Evolutionary conservation across 2,329 filamentous ascomycete species (phyloP).

Genomic region (Colletotrichum caudatum): DNA sequence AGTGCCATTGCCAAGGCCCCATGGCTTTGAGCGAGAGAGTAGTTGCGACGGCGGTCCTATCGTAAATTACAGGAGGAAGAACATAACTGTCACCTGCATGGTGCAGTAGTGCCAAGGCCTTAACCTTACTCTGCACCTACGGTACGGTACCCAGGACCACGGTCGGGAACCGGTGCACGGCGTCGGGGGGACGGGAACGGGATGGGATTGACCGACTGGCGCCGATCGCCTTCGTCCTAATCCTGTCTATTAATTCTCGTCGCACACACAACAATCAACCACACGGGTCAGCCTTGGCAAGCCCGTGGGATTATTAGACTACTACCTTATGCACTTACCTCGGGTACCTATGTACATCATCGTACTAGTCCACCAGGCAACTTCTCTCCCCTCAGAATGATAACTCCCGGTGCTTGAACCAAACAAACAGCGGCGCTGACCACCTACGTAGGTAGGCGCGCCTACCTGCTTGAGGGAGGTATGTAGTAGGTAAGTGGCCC

Average conservation of each 20-base stretch:
- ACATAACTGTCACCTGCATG: constrained; percentile 20
- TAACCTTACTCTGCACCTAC: not conserved
- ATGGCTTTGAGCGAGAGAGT: not conserved
- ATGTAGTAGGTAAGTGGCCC: not conserved
- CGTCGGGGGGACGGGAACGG: not conserved
- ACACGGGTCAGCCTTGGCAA: constrained; percentile 4
- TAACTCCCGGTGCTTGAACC: not conserved
- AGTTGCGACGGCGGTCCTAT: not conserved
- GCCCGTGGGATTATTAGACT: too few species aligned
- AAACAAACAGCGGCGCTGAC: not conserved
- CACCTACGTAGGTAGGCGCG: too few species aligned
- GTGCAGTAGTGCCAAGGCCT: constrained; percentile 35
- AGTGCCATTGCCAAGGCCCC: constrained; percentile 14
- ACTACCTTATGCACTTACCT: too few species aligned
- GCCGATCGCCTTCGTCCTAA: constrained; percentile 24
- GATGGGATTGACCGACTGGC: constrained; percentile 8
- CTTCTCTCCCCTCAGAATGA: not conserved
- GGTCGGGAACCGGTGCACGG: too few species aligned
- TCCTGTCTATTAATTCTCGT: constrained; percentile 25
- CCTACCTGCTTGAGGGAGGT: too few species aligned
- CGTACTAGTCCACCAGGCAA: not conserved
- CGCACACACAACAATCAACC: constrained; percentile 10
- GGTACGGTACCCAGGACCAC: too few species aligned
- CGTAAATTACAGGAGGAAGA: constrained; percentile 11
- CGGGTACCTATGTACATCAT: too few species aligned